Base-by-base conservation (phyloP, 1,284 basidiomycete genomes). In the Puccinia brachypodii region DNA sequence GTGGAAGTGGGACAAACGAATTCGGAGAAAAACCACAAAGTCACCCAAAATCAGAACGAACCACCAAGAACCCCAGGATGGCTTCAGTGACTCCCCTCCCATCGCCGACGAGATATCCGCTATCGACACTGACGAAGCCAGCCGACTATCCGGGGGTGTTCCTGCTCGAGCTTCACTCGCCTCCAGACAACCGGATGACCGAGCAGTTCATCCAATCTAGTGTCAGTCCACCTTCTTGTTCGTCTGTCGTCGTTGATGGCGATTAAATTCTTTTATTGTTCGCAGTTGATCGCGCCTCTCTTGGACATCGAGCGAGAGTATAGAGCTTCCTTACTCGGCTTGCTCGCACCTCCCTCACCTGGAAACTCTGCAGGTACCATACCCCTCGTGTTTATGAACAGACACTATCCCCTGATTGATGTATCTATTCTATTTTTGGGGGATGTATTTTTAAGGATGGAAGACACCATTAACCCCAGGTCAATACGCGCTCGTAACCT, bases 171-270 rank as follows among this genome's bases (percentile, higher is more conserved):
- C 83, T 85, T 82, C 53, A 82, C 56, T 77, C 83, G 62, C 6
- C 28, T n/a, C 83, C 83, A 7, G 84, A 85, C 73, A 85, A 85
- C 74, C 36, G 84, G 7, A 74, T 85, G 44, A 83, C 83, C 36
- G 66, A 74, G 38, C 38, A 33, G 3, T 81, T 81, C 60, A 62
- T 81, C 19, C n/a, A 66, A 62, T 64, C 56, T 25, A 81, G 50
- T 31, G 77, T 80, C 0, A 44, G 77, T 62, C n/a, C 40, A 60
- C n/a, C 25, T 58, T 25, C 40, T 9, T 31, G 40, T 36, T 74
- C 47, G 31, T 7, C 71, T n/a, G 7, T 58, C 44, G 19, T 31
- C 22, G n/a, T 16, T 22, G 38, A 19, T 3, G 8, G 4, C 22
- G 33, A 19, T 28, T n/a, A 1, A 13, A n/a, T 47, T 3, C 7